Percentiles rank a stretch among this genome's conserved stretches.
These are phyloP conservation scores for Eucalyptus cloeziana DNA, from an alignment of 345 rosid genomes.

Conservation along the genomic window DNA sequence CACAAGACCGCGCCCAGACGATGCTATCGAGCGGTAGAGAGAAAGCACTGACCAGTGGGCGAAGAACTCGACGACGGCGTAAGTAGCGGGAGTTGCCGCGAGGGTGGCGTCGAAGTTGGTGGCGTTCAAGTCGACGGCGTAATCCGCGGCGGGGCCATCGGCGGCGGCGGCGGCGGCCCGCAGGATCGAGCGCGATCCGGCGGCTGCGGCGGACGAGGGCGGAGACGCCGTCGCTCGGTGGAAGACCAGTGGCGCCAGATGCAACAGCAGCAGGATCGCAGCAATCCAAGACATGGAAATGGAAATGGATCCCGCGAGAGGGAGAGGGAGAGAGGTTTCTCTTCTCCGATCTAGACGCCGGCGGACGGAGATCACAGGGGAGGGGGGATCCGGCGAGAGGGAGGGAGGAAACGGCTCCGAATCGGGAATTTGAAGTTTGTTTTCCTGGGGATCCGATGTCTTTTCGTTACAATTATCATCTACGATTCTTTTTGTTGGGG, in stretches of 20 bases:
- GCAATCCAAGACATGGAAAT: constrained; percentile 33
- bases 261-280: constrained; percentile 14
- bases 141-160: constrained; percentile 17
- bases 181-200: constrained; percentile 58
- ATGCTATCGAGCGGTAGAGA: background rate
- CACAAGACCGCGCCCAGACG: background rate
- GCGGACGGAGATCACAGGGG: background rate
- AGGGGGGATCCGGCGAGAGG: background rate
- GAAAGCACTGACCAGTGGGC: constrained; percentile 61
- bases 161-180: constrained; percentile 20
- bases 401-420: background rate
- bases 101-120: constrained; percentile 61
- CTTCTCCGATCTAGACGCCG: background rate
- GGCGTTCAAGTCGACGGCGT: constrained; percentile 61
- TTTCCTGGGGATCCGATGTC: background rate
- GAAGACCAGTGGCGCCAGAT: constrained; percentile 10
- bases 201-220: background rate
- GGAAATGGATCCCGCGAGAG: background rate
- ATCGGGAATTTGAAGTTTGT: background rate
- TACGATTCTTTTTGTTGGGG: background rate
- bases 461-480: background rate
- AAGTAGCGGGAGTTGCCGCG: constrained; percentile 56
- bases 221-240: background rate
- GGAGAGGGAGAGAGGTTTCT: background rate
- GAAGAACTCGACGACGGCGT: constrained; percentile 82